Evolutionary conservation across 768 basidiomycete species (phyloP).

Genomic region (Mrakia blollopis): DNA sequence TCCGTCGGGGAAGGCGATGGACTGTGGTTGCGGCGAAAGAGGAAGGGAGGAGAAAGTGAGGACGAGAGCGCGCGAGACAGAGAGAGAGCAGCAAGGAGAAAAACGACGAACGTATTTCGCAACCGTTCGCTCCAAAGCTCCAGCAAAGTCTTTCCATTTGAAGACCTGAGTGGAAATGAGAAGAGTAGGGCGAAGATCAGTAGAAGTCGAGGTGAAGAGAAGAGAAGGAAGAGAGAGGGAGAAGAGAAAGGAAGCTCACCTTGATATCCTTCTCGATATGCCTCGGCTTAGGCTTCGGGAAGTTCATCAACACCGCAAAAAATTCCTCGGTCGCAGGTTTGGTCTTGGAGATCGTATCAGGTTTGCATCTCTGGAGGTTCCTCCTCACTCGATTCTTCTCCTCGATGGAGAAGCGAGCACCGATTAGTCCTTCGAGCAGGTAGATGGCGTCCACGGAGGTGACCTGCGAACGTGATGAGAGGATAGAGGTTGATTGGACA

Average conservation of each 20-base stretch:
- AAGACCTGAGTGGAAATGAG: constrained; percentile 35
- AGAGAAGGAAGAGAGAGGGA: too few species aligned
- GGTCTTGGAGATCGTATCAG: constrained; percentile 83
- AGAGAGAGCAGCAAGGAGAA: neutral
- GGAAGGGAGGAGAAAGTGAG: neutral
- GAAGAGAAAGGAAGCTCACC: constrained; percentile 34
- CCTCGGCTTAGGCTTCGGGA: constrained; percentile 85
- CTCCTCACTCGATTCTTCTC: constrained; percentile 95
- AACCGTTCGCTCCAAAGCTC: constrained; percentile 22
- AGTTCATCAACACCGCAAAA: constrained; percentile 94
- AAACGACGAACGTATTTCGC: constrained; percentile 25
- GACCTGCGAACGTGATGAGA: constrained; percentile 45
- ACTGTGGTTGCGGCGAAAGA: neutral
- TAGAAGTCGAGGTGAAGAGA: too few species aligned
- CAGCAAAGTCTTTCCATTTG: constrained; percentile 28
- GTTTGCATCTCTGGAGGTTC: constrained; percentile 87
- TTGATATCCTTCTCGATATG: constrained; percentile 95
- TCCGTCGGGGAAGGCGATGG: neutral
- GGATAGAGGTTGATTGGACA: neutral
- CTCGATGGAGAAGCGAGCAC: constrained; percentile 75
- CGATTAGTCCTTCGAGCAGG: constrained; percentile 74
- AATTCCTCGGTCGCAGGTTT: constrained; percentile 74
- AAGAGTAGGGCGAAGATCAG: too few species aligned
- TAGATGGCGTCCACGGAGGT: constrained; percentile 96
- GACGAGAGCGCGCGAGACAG: neutral